Percentiles rank a stretch among this genome's conserved stretches.
phyloP scores from a whole-genome alignment of 495 filamentous ascomycete species.

The Cetradonia linearis region DNA sequence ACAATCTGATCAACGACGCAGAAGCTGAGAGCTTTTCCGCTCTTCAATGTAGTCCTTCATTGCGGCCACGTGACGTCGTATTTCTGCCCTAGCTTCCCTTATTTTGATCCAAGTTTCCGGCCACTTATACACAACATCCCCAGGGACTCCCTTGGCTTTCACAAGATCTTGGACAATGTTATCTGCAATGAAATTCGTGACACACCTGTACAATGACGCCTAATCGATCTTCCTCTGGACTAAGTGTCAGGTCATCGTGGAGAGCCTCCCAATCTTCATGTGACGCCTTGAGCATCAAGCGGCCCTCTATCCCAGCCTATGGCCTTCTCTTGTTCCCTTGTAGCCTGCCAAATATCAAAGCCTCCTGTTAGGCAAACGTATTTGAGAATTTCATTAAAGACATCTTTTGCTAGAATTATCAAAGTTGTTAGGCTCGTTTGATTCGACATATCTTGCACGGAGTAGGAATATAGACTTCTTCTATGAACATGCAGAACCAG shows the following conservation, averaged over 20 bases:
- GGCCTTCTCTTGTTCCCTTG: not conserved
- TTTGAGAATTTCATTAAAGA: not conserved
- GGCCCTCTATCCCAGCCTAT: not conserved
- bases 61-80: not conserved
- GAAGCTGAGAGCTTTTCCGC: not conserved
- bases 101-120: not conserved
- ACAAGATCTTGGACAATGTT: not conserved
- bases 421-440: not conserved
- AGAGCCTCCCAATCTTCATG: not conserved
- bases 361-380: not conserved
- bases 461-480: not conserved
- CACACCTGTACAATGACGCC: not conserved
- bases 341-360: not conserved
- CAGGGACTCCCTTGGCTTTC: not conserved
- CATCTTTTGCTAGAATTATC: not conserved
- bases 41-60: not conserved
- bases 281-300: not conserved
- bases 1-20: not conserved
- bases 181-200: not conserved
- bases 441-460: not conserved
- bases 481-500: not conserved
- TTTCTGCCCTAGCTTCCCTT: not conserved
- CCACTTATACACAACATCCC: not conserved
- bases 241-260: not conserved
- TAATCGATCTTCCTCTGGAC: not conserved